Evolutionary conservation across 1,284 basidiomycete genomes (phyloP), one percentile per base, ranked within the genome.

Genomic region (Ceratobasidium sp.): DNA sequence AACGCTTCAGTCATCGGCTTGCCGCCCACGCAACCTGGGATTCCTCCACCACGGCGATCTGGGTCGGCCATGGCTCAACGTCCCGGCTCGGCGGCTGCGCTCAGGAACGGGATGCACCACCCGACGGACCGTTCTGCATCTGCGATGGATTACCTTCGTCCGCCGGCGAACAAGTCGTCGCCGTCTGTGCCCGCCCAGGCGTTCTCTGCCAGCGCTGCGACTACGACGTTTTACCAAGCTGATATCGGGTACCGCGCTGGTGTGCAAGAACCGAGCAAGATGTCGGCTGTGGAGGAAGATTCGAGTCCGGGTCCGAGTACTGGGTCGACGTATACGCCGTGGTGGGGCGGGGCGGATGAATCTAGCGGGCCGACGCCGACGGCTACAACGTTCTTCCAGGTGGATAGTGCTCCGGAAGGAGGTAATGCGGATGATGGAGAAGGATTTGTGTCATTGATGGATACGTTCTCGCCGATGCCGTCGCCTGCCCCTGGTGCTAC

Each of bases 401-500:
- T 90, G 2, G 87, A 88, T 66, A 85, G 46, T 5, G 67, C 86
- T 48, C 80, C 84, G 78, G 82, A 82, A 12, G 84, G 85, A 9
- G 82, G 84, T 54, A 48, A 40, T 13, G 83, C 85, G 1, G 81
- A 85, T 26, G 86, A 89, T 13, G 85, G 87, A 5, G 90, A 90
- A 28, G 92, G 92, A 2, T 95, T 97, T 81, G 89, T 96, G 59
- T 96, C 94, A n/a, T 87, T 95, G 9, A 96, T 97, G 93, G 94
- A 95, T 81, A 87, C 86, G 64, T 85, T 87, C 71, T 85, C 88
- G 13, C 86, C 89, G 52, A 85, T 87, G 38, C 83, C 86, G 40
- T 84, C 85, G 0, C 84, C 90, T 6, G 83, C 82, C 6, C 81
- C 85, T 50, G 79, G 85, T 9, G 77, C 80, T 68, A 80, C 82